Base-by-base conservation (phyloP, 768 basidiomycete species). In the Candolleomyces aberdarensis region DNA sequence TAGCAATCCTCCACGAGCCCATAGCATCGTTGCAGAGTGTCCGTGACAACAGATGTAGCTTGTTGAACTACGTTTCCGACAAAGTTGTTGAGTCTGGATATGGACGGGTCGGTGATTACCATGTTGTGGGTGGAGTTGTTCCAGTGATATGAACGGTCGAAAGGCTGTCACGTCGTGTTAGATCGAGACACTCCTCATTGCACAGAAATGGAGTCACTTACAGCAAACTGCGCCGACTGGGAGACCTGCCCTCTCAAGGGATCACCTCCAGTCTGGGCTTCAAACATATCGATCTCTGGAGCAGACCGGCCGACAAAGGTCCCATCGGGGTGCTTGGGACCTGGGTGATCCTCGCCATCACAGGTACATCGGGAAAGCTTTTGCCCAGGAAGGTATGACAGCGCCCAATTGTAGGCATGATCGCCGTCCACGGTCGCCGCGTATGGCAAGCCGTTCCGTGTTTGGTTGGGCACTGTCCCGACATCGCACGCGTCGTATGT, bases 241-340 rank as follows among this genome's bases (percentile, higher is more conserved):
- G 90, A 92, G 8, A 94, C 92, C 64, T 88, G 82, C 14, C 82
- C 87, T n/a, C 67, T 63, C 68, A 79, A 75, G 63, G 72, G 81
- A 7, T 63, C 70, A 26, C 74, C 81, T 11, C 66, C 69, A 69
- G 69, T 81, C 73, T 89, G 87, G 32, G 92, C 92, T 74, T 94
- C 94, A 62, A 95, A 85, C 47, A 95, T 72, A 71, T 95, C 94
- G 62, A 94, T 94, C 71, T 95, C 93, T 3, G 93, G 93, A 26
- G 93, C 89, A 22, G 87, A 74, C 31, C 94, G 79, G 2, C 92
- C 94, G 1, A 89, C 85, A 71, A 83, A 93, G 0, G 84, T 80
- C 9, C 90, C 89, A 71, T 92, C 88, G 0, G 77, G 60, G 53
- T 86, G 83, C 47, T 81, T 79, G 5, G 92, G 92, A 1, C 92